These are phyloP conservation scores for Ganoderma lucidum DNA, from an alignment of 1,284 basidiomycete genomes.

Conservation along the genomic window DNA sequence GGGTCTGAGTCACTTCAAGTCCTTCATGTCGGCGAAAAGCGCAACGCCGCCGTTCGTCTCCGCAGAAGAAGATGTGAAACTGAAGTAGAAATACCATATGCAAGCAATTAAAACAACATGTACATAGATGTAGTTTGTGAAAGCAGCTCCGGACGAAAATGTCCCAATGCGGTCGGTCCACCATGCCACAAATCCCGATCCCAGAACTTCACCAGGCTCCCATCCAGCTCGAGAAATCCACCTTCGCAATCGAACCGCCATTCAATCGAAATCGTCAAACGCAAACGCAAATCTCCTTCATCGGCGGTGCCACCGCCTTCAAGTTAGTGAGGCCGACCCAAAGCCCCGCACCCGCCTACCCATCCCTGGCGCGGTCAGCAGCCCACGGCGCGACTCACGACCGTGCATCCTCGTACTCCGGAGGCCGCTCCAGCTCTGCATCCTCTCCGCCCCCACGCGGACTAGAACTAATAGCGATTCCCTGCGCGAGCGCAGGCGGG, in stretches of 20 bases:
- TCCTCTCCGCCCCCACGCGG: background rate
- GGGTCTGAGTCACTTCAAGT: background rate
- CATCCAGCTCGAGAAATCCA: background rate
- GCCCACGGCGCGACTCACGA: slow-evolving; percentile 1
- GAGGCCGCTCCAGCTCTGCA: slow-evolving; percentile 3
- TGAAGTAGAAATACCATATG: background rate
- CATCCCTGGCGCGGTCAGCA: slow-evolving; percentile 5
- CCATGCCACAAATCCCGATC: background rate
- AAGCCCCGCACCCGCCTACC: slow-evolving; percentile 1
- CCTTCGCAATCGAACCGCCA: slow-evolving; percentile 8
- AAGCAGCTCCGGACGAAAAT: slow-evolving; percentile 2
- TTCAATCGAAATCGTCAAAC: background rate
- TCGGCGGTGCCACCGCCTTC: background rate
- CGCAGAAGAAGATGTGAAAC: background rate
- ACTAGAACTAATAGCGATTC: background rate
- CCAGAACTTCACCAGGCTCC: slow-evolving; percentile 1
- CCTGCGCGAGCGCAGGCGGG: background rate
- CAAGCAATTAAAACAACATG: background rate
- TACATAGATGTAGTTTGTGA: no score
- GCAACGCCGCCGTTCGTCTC: slow-evolving; percentile 4
- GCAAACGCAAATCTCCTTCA: slow-evolving; percentile 8
- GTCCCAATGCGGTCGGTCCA: background rate
- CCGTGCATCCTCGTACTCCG: slow-evolving; percentile 11
- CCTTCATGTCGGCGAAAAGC: background rate
- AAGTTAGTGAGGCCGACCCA: background rate